Evolutionary conservation across 768 basidiomycete species (phyloP), one percentile per base, ranked within the genome.

Genomic region (Suillus paluster): DNA sequence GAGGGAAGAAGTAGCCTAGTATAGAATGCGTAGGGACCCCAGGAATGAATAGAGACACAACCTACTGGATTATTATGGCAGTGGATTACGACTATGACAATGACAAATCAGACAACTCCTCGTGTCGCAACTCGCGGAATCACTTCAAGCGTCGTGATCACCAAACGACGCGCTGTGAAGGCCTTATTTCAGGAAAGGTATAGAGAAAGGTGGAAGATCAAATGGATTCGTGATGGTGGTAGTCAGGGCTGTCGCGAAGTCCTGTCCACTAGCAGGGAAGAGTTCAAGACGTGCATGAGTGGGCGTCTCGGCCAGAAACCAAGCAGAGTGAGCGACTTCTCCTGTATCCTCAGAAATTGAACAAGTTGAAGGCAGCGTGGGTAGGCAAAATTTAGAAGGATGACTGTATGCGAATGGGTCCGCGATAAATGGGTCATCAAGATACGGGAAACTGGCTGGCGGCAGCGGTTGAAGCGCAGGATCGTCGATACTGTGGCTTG

Each of bases 121-220:
- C n/a, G n/a, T n/a, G n/a, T n/a, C n/a, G n/a, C n/a, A n/a, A n/a
- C n/a, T n/a, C n/a, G n/a, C 49, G 5, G 10, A n/a, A n/a, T 19
- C 11, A 27, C 30, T 6, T 50, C 49, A 12, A 33, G 12, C 6
- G 11, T n/a, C n/a, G n/a, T n/a, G n/a, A n/a, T n/a, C 19, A n/a
- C 33, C 3, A n/a, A n/a, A 7, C 49, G 30, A 50, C n/a, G 49
- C 49, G 19, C 3, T 5, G 11, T n/a, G 27, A n/a, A 50, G 49
- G 19, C 11, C 30, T 50, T 19, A 19, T 50, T 50, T 19, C 49
- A 50, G n/a, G 1, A 33, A n/a, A 27, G 49, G 49, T 33, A 50
- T 30, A 33, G 27, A 50, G 30, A 50, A 50, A 50, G 49, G 49
- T 27, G 49, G 49, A 50, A 50, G 49, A 33, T 50, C 49, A 50